Percentiles rank a stretch among this genome's conserved stretches.
These are phyloP conservation scores for Monosporozyma solicola DNA, from an alignment of 805 yeast species.

Conservation along the genomic window DNA sequence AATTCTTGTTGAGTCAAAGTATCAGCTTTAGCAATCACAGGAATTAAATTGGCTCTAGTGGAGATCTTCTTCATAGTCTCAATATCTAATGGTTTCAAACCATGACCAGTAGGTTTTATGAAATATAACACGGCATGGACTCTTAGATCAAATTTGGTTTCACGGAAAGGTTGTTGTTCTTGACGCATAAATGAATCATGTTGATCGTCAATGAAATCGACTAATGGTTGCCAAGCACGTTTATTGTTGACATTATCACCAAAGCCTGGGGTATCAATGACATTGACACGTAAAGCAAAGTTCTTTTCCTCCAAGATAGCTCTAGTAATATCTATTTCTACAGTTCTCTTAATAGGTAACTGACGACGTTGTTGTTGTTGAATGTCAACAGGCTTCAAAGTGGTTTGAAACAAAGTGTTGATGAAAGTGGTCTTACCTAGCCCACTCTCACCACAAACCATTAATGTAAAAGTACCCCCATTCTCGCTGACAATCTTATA, in stretches of 20 bases:
- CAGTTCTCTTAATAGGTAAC: conserved; percentile 52
- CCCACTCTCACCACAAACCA: conserved; percentile 90
- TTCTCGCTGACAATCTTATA: conserved; percentile 66
- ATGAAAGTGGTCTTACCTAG: conserved; percentile 88
- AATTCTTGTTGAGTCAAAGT: conserved; percentile 67
- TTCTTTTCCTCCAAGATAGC: conserved; percentile 81
- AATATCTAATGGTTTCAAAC: conserved; percentile 78
- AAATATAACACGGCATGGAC: conserved; percentile 89
- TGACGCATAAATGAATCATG: conserved; percentile 83
- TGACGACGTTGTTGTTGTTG: conserved; percentile 35
- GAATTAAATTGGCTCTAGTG: conserved; percentile 76
- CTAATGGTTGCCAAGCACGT: conserved; percentile 77
- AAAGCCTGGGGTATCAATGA: conserved; percentile 90
- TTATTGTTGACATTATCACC: conserved; percentile 84
- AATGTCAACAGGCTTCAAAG: conserved; percentile 47
- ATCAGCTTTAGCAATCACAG: conserved; percentile 84
- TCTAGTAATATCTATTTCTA: conserved; percentile 67
- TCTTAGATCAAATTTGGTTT: conserved; percentile 61
- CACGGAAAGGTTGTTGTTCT: conserved; percentile 82
- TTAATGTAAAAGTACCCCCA: conserved; percentile 68
- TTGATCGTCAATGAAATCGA: conserved; percentile 87
- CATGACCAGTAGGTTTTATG: conserved; percentile 85
- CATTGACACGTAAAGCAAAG: conserved; percentile 64
- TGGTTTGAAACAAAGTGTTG: conserved; percentile 74
- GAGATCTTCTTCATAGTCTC: conserved; percentile 79